Evolutionary conservation across 805 yeast genomes (phyloP).

Genomic region (Dipodascopsis tothii): DNA sequence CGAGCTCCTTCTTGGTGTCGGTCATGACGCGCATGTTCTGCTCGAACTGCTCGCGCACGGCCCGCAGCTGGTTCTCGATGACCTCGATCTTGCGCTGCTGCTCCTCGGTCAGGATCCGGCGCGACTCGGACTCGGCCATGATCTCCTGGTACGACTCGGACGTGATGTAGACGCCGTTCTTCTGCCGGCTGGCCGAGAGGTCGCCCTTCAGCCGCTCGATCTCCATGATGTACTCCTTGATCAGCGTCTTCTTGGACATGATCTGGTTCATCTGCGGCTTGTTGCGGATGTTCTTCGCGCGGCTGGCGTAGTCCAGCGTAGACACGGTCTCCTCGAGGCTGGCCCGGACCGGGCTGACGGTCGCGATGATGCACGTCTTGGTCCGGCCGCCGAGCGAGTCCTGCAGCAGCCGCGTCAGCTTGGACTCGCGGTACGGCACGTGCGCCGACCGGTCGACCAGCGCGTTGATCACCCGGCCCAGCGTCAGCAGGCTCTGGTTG

Average conservation of each 20-base stretch:
- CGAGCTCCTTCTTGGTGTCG: slow-evolving; percentile 23
- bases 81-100: slow-evolving; percentile 43
- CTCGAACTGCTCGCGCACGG: slow-evolving; percentile 38
- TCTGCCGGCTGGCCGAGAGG: slow-evolving; percentile 52
- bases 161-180: slow-evolving; percentile 61
- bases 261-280: slow-evolving; percentile 60
- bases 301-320: slow-evolving; percentile 78
- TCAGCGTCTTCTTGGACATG: slow-evolving; percentile 50
- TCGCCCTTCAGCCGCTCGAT: slow-evolving; percentile 53
- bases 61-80: slow-evolving; percentile 42
- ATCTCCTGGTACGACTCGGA: slow-evolving; percentile 41
- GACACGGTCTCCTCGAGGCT: slow-evolving; percentile 77
- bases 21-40: slow-evolving; percentile 29
- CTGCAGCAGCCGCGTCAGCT: slow-evolving; percentile 67
- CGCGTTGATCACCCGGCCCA: slow-evolving; percentile 81
- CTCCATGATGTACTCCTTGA: slow-evolving; percentile 49
- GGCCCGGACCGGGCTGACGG: slow-evolving; percentile 72
- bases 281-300: slow-evolving; percentile 74
- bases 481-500: slow-evolving; percentile 75
- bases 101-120: slow-evolving; percentile 44
- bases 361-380: slow-evolving; percentile 78
- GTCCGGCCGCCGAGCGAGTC: slow-evolving; percentile 86
- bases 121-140: slow-evolving; percentile 43
- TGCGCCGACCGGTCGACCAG: slow-evolving; percentile 57
- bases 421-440: slow-evolving; percentile 81